Conservation (phyloP, 2,329 filamentous ascomycete species). For the Aspergillus pseudoglaucus region DNA sequence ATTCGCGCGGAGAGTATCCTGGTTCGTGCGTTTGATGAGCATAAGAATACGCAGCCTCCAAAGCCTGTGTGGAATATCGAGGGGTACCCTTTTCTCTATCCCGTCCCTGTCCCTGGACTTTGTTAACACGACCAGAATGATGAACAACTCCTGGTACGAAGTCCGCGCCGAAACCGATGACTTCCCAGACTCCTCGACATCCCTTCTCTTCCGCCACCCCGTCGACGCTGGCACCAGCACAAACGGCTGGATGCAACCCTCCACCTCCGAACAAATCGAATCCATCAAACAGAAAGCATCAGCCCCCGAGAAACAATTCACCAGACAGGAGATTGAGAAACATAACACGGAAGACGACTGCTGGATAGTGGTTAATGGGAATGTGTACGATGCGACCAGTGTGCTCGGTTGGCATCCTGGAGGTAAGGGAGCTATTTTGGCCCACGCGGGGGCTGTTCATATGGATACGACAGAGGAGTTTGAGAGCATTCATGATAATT, state of each 20-base stretch:
- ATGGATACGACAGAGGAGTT: constrained; percentile 47
- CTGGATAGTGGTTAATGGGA: constrained; percentile 49
- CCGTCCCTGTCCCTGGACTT: background rate
- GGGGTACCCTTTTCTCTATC: constrained; percentile 22
- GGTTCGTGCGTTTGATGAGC: constrained; percentile 45
- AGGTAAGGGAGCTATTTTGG: constrained; percentile 43
- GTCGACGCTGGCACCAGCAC: constrained; percentile 38
- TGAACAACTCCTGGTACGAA: constrained; percentile 50
- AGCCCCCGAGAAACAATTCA: constrained; percentile 47
- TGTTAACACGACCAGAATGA: constrained; percentile 34
- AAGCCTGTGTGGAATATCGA: constrained; percentile 44
- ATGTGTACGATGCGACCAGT: constrained; percentile 46
- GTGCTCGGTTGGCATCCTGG: constrained; percentile 47
- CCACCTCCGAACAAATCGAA: constrained; percentile 40
- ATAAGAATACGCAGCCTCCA: constrained; percentile 47
- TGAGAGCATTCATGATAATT: constrained; percentile 46
- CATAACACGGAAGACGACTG: constrained; percentile 46
- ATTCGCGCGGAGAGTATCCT: constrained; percentile 38
- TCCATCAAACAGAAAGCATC: constrained; percentile 40
- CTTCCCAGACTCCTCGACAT: constrained; percentile 23
- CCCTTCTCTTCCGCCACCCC: constrained; percentile 43
- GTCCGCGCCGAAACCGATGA: constrained; percentile 37
- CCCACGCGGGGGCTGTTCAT: constrained; percentile 46
- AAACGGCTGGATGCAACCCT: constrained; percentile 49
- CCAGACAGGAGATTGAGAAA: constrained; percentile 48